Base-by-base conservation (phyloP, 768 basidiomycete genomes). In the Lyophyllum atratum region DNA sequence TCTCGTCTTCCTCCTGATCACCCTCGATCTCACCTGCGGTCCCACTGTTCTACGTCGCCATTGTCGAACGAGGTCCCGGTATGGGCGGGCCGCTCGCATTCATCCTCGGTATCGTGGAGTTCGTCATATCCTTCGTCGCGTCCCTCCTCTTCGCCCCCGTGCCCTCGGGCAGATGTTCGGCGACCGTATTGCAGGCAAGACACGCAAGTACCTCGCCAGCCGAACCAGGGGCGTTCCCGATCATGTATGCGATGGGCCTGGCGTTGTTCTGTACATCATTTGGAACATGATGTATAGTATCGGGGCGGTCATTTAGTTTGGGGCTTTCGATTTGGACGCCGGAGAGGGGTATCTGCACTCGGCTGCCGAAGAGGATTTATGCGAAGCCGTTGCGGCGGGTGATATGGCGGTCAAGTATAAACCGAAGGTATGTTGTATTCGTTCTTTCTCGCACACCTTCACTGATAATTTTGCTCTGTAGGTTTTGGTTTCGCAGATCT, bases 391-490 rank as follows among this genome's bases (percentile, higher is more conserved):
- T 99, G 93, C 96, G 1, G 97, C 95, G 1, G 75, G 80, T 44
- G 95, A 97, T 64, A 96, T 98, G 95, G 95, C 97, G 70, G 85
- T 96, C 64, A 97, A 95, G 75, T 98, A 98, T 76, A 98, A 98
- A 75, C 97, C 97, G 49, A 99, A 98, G 88, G 94, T 93, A 55
- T n/a, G 80, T 68, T 2, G 28, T 26, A 29, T 37, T 46, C 21
- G 7, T 2, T 33, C 0, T 50, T 22, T 8, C 22, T 37, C 37
- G 11, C 25, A 33, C n/a, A 37, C 55, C 47, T 44, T 60, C 47
- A 60, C 33, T 24, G 29, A 40, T 24, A 42, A 22, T n/a, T n/a
- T n/a, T n/a, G 31, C 31, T 47, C 22, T 26, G 34, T 55, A 94
- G 92, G 94, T 99, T 34, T 83, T 99, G 39, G 96, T 99, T 42